These are phyloP conservation scores for Brachypodium distachyon DNA, from an alignment of 202 grass and related monocot species.

Conservation along the genomic window DNA sequence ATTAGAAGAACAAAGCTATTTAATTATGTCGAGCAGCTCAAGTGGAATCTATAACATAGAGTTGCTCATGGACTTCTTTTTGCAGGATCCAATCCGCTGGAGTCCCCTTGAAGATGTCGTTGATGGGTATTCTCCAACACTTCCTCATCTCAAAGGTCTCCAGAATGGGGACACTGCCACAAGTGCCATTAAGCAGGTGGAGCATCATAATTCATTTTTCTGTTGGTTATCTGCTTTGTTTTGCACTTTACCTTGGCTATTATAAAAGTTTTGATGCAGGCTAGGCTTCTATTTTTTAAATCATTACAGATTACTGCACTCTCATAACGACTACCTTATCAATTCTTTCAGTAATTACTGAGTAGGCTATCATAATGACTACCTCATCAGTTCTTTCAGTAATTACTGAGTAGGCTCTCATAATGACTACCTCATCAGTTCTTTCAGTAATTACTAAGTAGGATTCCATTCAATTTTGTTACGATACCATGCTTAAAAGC, in stretches of 20 bases:
- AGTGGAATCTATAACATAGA: background rate
- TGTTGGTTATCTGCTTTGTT: background rate
- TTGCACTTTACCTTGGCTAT: constrained; percentile 15
- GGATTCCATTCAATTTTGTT: background rate
- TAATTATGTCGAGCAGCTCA: background rate
- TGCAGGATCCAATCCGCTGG: constrained; percentile 97
- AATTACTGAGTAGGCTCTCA: background rate
- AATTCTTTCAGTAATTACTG: background rate
- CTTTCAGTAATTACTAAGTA: background rate
- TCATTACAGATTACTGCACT: background rate
- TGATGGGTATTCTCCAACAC: constrained; percentile 98
- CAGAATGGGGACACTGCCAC: constrained; percentile 99
- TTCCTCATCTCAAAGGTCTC: constrained; percentile 98
- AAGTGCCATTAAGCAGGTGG: constrained; percentile 98
- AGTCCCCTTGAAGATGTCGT: constrained; percentile 88
- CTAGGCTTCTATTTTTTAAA: background rate
- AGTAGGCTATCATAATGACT: too few species aligned
- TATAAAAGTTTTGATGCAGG: background rate
- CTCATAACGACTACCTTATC: background rate
- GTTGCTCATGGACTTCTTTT: constrained; percentile 28
- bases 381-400: too few species aligned
- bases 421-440: background rate
- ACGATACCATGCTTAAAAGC: background rate
- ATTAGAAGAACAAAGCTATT: constrained; percentile 13
- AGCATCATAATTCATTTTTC: constrained; percentile 2